Base-by-base conservation (phyloP, 768 basidiomycete genomes). In the Crucibulum laeve region DNA sequence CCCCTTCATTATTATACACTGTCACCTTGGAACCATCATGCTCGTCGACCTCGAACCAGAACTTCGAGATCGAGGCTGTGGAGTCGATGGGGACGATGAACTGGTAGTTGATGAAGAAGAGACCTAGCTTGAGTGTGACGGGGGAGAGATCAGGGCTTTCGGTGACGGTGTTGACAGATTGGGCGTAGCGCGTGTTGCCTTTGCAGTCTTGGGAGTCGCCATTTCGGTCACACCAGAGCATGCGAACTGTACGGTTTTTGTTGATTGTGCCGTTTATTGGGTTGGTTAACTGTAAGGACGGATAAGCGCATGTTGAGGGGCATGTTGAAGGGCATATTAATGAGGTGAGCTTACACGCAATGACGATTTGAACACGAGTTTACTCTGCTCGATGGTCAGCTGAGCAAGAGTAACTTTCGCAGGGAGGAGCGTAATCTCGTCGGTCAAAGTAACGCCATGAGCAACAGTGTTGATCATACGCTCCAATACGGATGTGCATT, bases 381-480 rank as follows among this genome's bases (percentile, higher is more conserved):
- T 33, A 21, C 45, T 48, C 19, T 48, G 45, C 21, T 58, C 55
- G 26, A 59, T 51, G n/a, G 56, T 51, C 33, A 65, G 49, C 26
- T 56, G 51, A 33, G 57, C 55, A 45, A 51, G 46, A 25, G 51
- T 52, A 25, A 62, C 57, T 48, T 68, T 64, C 36, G 44, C 60
- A 15, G 60, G 61, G 5, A 72, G 51, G 3, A 68, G 56, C 11
- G 56, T 50, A 25, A 72, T 65, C 26, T 62, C 55, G 4, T 69
- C 63, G 6, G 69, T 67, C 4, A 76, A 54, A 3, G 50, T 46
- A 10, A 76, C 71, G 33, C 53, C 60, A 6, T 53, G 51, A 5
- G 72, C 70, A 22, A 76, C 71, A 7, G 62, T 64, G 50, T 76
- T 61, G 5, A 76, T 46, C 73, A 76, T 73, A 26, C 63, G 60